These are phyloP conservation scores for Eucalyptus regnans DNA, from an alignment of 345 rosid genomes.

Conservation along the genomic window DNA sequence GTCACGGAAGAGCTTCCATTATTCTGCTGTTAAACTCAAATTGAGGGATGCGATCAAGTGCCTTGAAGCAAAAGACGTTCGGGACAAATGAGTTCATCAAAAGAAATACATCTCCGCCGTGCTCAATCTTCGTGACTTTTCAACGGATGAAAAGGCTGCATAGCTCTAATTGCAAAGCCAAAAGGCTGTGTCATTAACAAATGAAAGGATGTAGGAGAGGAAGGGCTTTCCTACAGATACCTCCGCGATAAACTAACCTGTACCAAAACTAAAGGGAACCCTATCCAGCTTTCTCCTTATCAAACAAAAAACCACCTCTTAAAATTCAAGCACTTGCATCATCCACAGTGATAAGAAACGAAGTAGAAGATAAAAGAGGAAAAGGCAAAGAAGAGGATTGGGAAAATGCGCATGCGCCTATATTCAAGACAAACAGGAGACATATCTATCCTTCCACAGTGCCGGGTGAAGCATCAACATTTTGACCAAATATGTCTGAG, in stretches of 20 bases:
- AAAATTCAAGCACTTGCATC: background rate
- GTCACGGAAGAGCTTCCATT: background rate
- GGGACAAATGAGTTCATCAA: background rate
- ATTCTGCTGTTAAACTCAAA: background rate
- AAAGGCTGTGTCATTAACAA: background rate
- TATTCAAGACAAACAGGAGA: background rate
- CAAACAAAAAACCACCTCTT: background rate
- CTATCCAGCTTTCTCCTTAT: background rate
- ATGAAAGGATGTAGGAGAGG: background rate
- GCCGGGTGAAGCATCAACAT: conserved; percentile 15
- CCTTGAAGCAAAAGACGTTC: background rate
- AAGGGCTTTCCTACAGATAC: background rate
- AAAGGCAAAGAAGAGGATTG: background rate
- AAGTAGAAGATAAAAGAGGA: background rate
- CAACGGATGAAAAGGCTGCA: background rate
- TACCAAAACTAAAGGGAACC: background rate
- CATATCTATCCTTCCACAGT: conserved; percentile 12
- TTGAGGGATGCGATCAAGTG: background rate
- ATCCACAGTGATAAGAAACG: background rate
- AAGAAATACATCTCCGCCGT: background rate
- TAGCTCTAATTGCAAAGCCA: background rate
- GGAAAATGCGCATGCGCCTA: background rate
- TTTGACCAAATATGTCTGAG: conserved; percentile 70
- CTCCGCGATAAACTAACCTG: background rate
- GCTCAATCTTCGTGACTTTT: background rate